These are phyloP conservation scores for Coemansia sp. DNA, from an alignment of 192 early-diverging fungal genomes.

Conservation along the genomic window DNA sequence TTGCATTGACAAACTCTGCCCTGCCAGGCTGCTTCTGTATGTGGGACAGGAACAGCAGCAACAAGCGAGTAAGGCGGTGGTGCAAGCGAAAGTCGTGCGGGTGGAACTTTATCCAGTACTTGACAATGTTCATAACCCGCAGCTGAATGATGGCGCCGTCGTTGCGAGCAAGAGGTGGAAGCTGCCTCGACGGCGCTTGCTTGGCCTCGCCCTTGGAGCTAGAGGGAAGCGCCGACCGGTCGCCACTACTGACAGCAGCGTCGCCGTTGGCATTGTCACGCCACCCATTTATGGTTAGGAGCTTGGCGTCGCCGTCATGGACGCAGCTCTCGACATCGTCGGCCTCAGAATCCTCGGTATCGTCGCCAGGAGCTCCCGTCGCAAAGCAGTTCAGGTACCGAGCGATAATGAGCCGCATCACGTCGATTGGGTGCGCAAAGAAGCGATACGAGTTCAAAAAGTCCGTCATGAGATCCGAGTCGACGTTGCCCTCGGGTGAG, in stretches of 20 bases:
- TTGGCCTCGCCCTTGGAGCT: conserved; percentile 1
- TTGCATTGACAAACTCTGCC: conserved; percentile 53
- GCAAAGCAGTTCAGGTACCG: conserved; percentile 65
- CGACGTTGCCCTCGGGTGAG: conserved; percentile 59
- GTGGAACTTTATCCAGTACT: conserved; percentile 88
- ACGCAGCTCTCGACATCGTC: conserved; percentile 9
- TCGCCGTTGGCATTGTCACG: conserved; percentile 5
- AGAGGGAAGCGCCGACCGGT: neutral
- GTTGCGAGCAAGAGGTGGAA: conserved; percentile 42
- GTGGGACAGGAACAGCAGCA: conserved; percentile 54
- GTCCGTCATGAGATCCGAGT: conserved; percentile 63
- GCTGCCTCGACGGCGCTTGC: conserved; percentile 2
- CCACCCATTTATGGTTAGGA: conserved; percentile 53
- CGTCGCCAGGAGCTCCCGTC: neutral
- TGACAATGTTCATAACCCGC: conserved; percentile 85
- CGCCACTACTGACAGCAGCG: neutral
- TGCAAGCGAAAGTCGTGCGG: conserved; percentile 60
- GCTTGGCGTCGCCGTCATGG: conserved; percentile 16
- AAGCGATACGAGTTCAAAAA: conserved; percentile 71
- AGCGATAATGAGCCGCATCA: conserved; percentile 64
- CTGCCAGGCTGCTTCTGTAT: conserved; percentile 57
- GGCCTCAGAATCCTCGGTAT: conserved; percentile 14
- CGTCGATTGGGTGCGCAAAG: conserved; percentile 66
- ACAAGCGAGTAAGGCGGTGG: conserved; percentile 48
- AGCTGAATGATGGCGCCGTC: conserved; percentile 64